Base-by-base conservation (phyloP, 441 rosid genomes). In the Iberis amara region DNA sequence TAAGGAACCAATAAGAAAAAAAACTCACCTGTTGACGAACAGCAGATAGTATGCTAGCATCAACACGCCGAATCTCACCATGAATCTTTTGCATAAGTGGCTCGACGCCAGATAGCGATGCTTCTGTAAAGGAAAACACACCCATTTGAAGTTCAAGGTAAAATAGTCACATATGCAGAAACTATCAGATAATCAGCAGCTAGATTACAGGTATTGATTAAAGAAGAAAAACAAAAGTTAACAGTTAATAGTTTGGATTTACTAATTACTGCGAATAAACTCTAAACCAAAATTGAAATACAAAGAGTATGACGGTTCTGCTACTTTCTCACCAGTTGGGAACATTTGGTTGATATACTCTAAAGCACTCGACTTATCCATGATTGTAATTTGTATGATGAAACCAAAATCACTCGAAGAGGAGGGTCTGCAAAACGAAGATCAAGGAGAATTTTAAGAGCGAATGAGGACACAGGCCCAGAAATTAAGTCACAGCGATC, bases 271-370 rank as follows among this genome's bases (percentile, higher is more conserved):
- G 3, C 21, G 21, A 4, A 27, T 50, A 32, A 45, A 24, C 28
- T 54, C 44, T 26, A 50, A 24, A 51, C 21, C 51, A 43, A 12
- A 15, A 33, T 26, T 11, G 7, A 11, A 13, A 14, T 33, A 33
- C 31, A 48, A 37, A 45, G 24, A 41, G 27, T 23, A 45, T 7
- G 8, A 48, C 15, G 14, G 40, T 23, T 44, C 49, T 18, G 21
- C 21, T 18, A 26, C 31, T 24, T 8, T 3, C 3, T 8, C 40
- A 92, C 99, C 97, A 72, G 97, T 85, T 35, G 99, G 99, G 43
- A 94, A 94, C 99, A 94, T 94, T 73, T 94, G 99, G 73, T 94
- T 94, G 66, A 94, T 89, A 73, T 87, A 89, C 69, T 94, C 96
- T 64, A 94, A 50, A 18, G 95, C 84, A 65, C 95, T 85, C 14